phyloP scores from a whole-genome alignment of 306 rosid genomes.

The Elaeagnus macrophylla region DNA sequence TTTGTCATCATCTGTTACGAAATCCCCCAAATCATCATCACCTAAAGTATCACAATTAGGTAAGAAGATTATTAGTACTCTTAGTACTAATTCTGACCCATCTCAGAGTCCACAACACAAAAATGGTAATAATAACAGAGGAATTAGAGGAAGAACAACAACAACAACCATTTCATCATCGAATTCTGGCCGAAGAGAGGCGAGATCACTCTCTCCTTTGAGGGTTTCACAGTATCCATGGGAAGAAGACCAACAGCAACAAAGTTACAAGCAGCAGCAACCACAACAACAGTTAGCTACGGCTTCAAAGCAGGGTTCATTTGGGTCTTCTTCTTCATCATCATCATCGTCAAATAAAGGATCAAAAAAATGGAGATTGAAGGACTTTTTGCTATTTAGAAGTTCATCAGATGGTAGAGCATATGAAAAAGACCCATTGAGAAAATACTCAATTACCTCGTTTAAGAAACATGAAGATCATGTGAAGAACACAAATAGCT shows the following conservation, averaged over 20 bases:
- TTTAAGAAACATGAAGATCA: conserved; percentile 32
- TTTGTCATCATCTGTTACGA: neutral
- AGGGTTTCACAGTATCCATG: conserved; percentile 39
- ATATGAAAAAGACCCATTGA: conserved; percentile 47
- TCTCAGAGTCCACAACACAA: conserved; percentile 6
- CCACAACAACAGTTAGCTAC: neutral
- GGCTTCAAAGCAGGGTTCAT: neutral
- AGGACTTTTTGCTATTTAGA: conserved; percentile 64
- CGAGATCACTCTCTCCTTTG: conserved; percentile 66
- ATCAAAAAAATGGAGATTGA: conserved; percentile 66
- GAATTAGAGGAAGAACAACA: conserved; percentile 52
- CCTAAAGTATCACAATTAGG: conserved; percentile 1
- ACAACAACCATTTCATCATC: conserved; percentile 23
- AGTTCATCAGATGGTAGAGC: conserved; percentile 91
- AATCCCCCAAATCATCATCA: conserved; percentile 19
- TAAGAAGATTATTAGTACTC: conserved; percentile 21
- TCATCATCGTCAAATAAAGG: conserved; percentile 28
- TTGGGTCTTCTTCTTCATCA: conserved; percentile 9
- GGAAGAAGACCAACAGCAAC: conserved; percentile 34
- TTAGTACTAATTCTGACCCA: too few relatives aligned
- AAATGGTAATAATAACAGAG: conserved; percentile 6
- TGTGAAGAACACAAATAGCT: conserved; percentile 30
- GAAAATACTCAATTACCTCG: conserved; percentile 29
- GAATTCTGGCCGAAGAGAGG: conserved; percentile 32
- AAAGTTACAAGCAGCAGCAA: conserved; percentile 19